Percentiles rank a stretch among this genome's conserved stretches.
phyloP scores from a whole-genome alignment of 2,329 filamentous ascomycete genomes.

The Claviceps paspali region DNA sequence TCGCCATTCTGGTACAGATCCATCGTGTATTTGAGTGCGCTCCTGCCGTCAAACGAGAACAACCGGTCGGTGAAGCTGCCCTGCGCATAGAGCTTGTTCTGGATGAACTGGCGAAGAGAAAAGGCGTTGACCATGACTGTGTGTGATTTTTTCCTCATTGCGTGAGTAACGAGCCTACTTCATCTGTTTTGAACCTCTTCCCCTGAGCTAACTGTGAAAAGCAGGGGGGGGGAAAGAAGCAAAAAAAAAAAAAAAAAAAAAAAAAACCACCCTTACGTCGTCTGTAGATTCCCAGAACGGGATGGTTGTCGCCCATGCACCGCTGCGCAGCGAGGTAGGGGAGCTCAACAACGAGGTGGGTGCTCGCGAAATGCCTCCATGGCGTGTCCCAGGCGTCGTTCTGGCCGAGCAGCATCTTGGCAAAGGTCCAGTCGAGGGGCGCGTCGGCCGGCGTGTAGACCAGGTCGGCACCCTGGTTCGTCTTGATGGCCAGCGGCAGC shows the following conservation, averaged over 20 bases:
- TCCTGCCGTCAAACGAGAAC: not conserved
- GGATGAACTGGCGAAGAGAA: not conserved
- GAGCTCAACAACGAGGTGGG: slow-evolving; percentile 28
- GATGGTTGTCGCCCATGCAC: slow-evolving; percentile 29
- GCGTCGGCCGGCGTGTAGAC: slow-evolving; percentile 31
- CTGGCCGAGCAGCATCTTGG: slow-evolving; percentile 32
- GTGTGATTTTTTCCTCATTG: no score
- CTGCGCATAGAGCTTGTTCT: not conserved
- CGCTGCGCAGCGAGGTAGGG: slow-evolving; percentile 28
- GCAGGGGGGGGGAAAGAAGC: no score
- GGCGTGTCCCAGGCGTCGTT: slow-evolving; percentile 32
- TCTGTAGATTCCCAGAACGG: slow-evolving; percentile 17
- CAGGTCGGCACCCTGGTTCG: slow-evolving; percentile 20
- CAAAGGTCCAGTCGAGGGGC: slow-evolving; percentile 31
- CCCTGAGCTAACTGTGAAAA: no score
- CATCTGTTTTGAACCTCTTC: no score
- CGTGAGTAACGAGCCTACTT: not conserved
- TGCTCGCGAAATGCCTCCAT: slow-evolving; percentile 27
- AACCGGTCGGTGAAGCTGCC: not conserved
- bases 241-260: no score
- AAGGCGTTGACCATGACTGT: slow-evolving; percentile 4
- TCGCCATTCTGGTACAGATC: slow-evolving; percentile 1
- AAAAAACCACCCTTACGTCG: not conserved
- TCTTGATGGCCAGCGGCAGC: slow-evolving; percentile 31
- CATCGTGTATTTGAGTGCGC: not conserved